Conservation (phyloP, 2,329 filamentous ascomycete genomes). For the Aspergillus neotritici region DNA sequence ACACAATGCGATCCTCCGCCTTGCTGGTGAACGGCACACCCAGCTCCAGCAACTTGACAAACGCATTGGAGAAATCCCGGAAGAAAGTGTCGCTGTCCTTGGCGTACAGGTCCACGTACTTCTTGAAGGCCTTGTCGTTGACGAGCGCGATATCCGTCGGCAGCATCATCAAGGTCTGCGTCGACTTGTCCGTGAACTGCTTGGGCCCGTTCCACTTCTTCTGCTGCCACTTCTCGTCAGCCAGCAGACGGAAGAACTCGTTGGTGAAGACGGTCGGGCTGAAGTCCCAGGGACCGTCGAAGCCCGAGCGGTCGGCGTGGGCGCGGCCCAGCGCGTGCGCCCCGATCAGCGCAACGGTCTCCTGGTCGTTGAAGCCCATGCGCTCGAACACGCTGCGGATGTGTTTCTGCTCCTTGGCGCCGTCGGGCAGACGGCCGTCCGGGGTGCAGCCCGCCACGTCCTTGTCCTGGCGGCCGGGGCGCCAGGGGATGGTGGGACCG, state of each 20-base stretch:
- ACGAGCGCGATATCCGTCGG: slow-evolving; percentile 83
- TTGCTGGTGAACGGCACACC: slow-evolving; percentile 79
- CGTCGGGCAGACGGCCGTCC: slow-evolving; percentile 85
- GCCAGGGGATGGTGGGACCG: slow-evolving; percentile 79
- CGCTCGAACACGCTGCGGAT: slow-evolving; percentile 88
- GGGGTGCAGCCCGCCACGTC: slow-evolving; percentile 84
- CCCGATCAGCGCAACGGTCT: slow-evolving; percentile 85
- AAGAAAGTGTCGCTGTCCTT: slow-evolving; percentile 90
- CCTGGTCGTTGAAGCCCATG: slow-evolving; percentile 96
- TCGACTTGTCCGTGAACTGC: slow-evolving; percentile 83
- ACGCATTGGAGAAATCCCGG: slow-evolving; percentile 77
- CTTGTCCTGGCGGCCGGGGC: slow-evolving; percentile 75
- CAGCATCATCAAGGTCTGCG: slow-evolving; percentile 93
- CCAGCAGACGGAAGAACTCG: slow-evolving; percentile 83
- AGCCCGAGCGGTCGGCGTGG: slow-evolving; percentile 84
- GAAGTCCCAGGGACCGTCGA: slow-evolving; percentile 85
- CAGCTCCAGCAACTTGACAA: slow-evolving; percentile 83
- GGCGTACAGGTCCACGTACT: slow-evolving; percentile 78
- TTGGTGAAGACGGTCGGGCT: slow-evolving; percentile 88
- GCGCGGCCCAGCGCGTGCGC: slow-evolving; percentile 85
- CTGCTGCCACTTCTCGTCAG: slow-evolving; percentile 89
- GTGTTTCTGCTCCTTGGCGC: slow-evolving; percentile 68
- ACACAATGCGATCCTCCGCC: slow-evolving; percentile 54
- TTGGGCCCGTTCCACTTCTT: slow-evolving; percentile 88
- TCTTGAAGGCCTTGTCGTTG: slow-evolving; percentile 80